phyloP scores from a whole-genome alignment of 2,329 filamentous ascomycete genomes.

The Diaporthe longicolla region DNA sequence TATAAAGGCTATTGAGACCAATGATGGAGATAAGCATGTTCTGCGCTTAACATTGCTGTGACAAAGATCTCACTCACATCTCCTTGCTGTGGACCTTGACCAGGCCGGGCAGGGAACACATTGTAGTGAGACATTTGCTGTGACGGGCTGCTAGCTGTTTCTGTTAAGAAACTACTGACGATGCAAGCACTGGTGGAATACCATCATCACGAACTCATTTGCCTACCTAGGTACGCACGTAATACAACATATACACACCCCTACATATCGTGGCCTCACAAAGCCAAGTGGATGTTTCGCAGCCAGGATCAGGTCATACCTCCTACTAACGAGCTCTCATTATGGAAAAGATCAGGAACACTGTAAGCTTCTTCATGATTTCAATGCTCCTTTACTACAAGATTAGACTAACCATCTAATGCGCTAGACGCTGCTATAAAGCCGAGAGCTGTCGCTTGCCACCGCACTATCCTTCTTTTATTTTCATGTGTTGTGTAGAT shows the following conservation, averaged over 20 bases:
- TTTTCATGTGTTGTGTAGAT: slow-evolving; percentile 24
- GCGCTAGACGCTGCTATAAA: slow-evolving; percentile 28
- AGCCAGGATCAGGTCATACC: neutral
- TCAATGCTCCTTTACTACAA: slow-evolving; percentile 27
- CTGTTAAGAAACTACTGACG: neutral
- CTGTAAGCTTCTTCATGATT: slow-evolving; percentile 19
- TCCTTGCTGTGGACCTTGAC: too few species aligned
- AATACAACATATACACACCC: too few species aligned
- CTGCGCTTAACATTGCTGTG: too few species aligned
- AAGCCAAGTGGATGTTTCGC: neutral
- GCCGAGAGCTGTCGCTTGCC: neutral
- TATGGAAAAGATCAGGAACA: neutral
- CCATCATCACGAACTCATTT: too few species aligned
- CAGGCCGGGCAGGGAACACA: too few species aligned
- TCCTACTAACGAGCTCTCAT: neutral
- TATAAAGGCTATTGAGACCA: too few species aligned
- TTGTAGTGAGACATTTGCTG: neutral
- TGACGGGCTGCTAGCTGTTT: neutral
- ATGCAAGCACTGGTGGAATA: neutral
- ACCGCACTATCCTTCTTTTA: neutral
- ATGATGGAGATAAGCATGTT: too few species aligned
- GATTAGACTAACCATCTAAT: slow-evolving; percentile 31
- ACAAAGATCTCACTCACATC: too few species aligned
- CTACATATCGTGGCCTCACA: neutral
- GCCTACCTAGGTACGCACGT: too few species aligned